Evolutionary conservation across 331 rosid species (phyloP), one percentile per base, ranked within the genome.

Genomic region (Malus hybrid): DNA sequence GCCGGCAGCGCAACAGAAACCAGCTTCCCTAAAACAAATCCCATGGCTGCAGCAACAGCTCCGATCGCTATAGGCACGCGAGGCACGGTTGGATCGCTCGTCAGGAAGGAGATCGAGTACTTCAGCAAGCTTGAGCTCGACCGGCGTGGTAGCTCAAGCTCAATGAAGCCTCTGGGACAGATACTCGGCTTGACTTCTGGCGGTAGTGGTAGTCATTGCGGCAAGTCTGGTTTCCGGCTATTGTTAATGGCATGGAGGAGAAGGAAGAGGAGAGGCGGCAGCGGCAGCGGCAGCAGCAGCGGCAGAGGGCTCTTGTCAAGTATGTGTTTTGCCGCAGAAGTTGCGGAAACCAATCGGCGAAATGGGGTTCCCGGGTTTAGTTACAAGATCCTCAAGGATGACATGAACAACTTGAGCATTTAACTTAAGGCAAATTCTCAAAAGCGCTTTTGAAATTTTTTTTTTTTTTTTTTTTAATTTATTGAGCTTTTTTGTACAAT

Each of bases 31-130:
- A 76, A 33, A 54, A 77, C 77, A 74, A 88, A n/a, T 33, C 75
- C 77, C 79, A 92, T 92, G 93, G 92, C 87, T 57, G 83, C 84
- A 63, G 82, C 83, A 70, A 69, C 86, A 71, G 73, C 87, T 84
- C 94, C 96, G 19, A 78, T 87, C 65, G 89, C 96, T 29, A 81
- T 93, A 54, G 94, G 97, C 71, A 93, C 94, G 52, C 84, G 89
- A 12, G 99, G 99, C 64, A 95, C 99, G 1, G 85, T 94, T 6
- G 99, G 97, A 44, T 93, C 97, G 19, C 91, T 94, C 2, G 91
- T 94, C n/a, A 87, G 86, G 82, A 90, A 84, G 82, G 97, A 95
- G 85, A 95, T 92, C 27, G 99, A 95, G 73, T 88, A 88, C 77
- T 95, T 90, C 82, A 81, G 90, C 72, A 90, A 88, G 86, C 62